Conservation (phyloP, 441 rosid genomes). For the California macrophylla region DNA sequence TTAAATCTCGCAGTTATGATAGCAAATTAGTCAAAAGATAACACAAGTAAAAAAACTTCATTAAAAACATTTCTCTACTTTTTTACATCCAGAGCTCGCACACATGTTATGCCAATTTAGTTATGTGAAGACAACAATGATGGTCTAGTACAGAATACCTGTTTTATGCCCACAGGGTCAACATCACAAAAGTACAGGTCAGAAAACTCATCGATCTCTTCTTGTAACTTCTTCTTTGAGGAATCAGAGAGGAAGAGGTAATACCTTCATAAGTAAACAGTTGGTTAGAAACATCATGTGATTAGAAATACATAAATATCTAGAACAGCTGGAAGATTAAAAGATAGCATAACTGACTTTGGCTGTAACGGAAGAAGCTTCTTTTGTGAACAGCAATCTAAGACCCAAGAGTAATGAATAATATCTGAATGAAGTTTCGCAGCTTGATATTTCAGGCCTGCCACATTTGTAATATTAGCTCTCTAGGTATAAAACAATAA, state of each 20-base stretch:
- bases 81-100: slow-evolving; percentile 9
- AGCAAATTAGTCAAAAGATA: slow-evolving; percentile 4
- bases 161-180: slow-evolving; percentile 64
- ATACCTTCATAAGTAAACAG: slow-evolving; percentile 43
- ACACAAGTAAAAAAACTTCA: neutral
- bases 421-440: slow-evolving; percentile 75
- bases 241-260: slow-evolving; percentile 68
- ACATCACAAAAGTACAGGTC: slow-evolving; percentile 77
- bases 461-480: slow-evolving; percentile 11
- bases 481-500: neutral
- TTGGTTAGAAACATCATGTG: slow-evolving; percentile 2
- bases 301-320: neutral
- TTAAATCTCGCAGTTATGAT: neutral
- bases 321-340: slow-evolving; percentile 13
- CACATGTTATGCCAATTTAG: neutral
- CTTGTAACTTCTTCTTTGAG: slow-evolving; percentile 62
- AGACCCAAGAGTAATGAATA: slow-evolving; percentile 77
- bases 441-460: slow-evolving; percentile 87
- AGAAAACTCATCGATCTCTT: slow-evolving; percentile 78
- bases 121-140: neutral
- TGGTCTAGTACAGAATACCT: slow-evolving; percentile 33
- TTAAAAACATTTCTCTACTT: neutral
- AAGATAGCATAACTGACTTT: slow-evolving; percentile 40
- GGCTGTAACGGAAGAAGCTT: slow-evolving; percentile 76
- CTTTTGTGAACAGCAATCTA: slow-evolving; percentile 73